Evolutionary conservation across 768 basidiomycete genomes (phyloP).

Genomic region (Hebeloma cylindrosporum): DNA sequence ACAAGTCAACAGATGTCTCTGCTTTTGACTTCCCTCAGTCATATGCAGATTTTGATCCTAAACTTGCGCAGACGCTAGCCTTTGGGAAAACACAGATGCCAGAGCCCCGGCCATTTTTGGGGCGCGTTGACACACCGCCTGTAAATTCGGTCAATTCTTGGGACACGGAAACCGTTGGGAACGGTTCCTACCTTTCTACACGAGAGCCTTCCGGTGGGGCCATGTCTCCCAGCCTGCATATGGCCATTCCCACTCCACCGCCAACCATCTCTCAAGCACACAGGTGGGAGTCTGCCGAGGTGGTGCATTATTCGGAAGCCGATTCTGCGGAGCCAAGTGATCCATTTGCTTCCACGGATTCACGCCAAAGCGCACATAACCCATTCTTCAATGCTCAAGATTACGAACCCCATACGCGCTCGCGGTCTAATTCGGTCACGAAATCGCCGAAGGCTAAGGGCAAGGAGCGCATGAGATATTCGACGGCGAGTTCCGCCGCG

Average conservation of each 20-base stretch:
- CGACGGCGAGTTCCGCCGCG: conserved; percentile 19
- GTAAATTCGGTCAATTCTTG: conserved; percentile 47
- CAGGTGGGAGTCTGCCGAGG: conserved; percentile 71
- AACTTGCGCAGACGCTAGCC: conserved; percentile 53
- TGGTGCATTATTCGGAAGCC: conserved; percentile 45
- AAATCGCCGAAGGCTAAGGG: conserved; percentile 39
- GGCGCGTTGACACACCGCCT: conserved; percentile 33
- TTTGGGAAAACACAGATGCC: conserved; percentile 29
- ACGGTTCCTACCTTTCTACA: conserved; percentile 50
- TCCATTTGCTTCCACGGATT: conserved; percentile 30
- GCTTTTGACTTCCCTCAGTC: conserved; percentile 43
- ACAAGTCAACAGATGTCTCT: conserved; percentile 44
- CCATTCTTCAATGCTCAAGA: conserved; percentile 40
- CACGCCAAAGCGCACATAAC: conserved; percentile 42
- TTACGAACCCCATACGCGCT: conserved; percentile 23
- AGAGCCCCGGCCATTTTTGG: conserved; percentile 45
- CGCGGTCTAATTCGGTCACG: conserved; percentile 41
- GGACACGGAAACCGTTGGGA: conserved; percentile 52
- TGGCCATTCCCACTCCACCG: conserved; percentile 63
- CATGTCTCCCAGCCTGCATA: conserved; percentile 49
- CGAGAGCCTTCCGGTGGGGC: conserved; percentile 41
- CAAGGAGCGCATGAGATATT: conserved; percentile 33
- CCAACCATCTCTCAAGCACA: conserved; percentile 52
- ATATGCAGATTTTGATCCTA: conserved; percentile 60
- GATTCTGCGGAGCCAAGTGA: conserved; percentile 32